These are phyloP conservation scores for Nannizzia gypsea DNA, from an alignment of 2,329 filamentous ascomycete species.

Conservation along the genomic window DNA sequence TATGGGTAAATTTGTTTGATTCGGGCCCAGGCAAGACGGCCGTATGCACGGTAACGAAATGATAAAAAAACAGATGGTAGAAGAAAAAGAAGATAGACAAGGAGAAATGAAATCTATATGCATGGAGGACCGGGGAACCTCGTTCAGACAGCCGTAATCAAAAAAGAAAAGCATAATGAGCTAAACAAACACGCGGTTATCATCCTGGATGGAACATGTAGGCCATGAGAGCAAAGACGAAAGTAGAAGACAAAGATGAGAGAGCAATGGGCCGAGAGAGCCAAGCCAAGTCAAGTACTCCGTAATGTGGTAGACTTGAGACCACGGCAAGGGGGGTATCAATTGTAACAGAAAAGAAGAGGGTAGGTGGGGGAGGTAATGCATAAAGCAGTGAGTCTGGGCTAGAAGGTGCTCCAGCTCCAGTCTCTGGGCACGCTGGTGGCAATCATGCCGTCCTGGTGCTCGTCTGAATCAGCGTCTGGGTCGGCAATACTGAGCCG, in stretches of 20 bases:
- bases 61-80: not conserved
- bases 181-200: not conserved
- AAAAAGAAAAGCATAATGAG: not conserved
- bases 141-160: not conserved
- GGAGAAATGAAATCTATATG: constrained; percentile 2
- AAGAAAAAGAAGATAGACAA: not conserved
- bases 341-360: constrained; percentile 3
- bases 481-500: constrained; percentile 11
- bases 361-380: not conserved
- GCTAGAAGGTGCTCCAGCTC: constrained; percentile 52
- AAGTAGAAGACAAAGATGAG: not conserved
- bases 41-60: not conserved
- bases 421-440: constrained; percentile 46
- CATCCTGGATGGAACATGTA: not conserved
- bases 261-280: not conserved
- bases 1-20: not conserved
- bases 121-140: not conserved
- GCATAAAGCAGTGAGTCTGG: constrained; percentile 8
- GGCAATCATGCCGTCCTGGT: constrained; percentile 37
- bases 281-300: not conserved
- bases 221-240: not conserved
- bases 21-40: not conserved
- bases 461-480: constrained; percentile 13
- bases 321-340: constrained; percentile 7
- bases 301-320: not conserved